Base-by-base conservation (phyloP, 1,284 basidiomycete species). In the Microbotryum lychnidis-dioicae region DNA sequence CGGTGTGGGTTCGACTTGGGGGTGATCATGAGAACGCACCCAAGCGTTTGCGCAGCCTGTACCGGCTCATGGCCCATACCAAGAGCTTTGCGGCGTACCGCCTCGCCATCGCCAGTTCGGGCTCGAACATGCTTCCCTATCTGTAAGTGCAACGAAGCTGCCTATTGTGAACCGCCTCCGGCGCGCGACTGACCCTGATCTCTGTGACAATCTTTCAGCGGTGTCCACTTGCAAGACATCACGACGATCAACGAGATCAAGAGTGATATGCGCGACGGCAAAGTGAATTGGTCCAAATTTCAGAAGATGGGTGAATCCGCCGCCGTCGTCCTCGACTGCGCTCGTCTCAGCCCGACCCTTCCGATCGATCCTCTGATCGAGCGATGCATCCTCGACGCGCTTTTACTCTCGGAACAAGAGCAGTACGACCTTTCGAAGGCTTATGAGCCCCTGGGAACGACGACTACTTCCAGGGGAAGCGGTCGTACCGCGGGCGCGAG, bases 281-380 rank as follows among this genome's bases (percentile, higher is more conserved):
- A 68, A n/a, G 70, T 73, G 37, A 74, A 74, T 52, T 73, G 72
- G 70, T 68, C 62, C 23, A 74, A 74, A 54, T 70, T 73, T 50
- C 57, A 60, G 12, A 71, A 73, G 46, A 68, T 74, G 49, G 69
- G 64, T 21, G 59, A 66, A 10, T 64, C 65, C 49, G 68, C 69
- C 23, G 65, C 70, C 8, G 62, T 69, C 21, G 68, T 74, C 8
- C 58, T 70, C 27, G 69, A 73, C 27, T 73, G 71, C 52, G 50
- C 57, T 6, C 54, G 63, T 0, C 44, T 67, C 4, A 63, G 70
- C 8, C 71, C 72, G 1, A 50, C 58, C 12, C 58, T 71, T 14
- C 54, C 61, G 3, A 49, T 68, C 33, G 69, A 74, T 48, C 49
- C 50, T 21, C 16, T 27, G 10, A 58, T 69, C 50, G 68, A 67